A percentile compares a stretch with the other conserved stretches of the same genome.
Evolutionary conservation across 163 green algal genomes (phyloP).

Genomic region (Prototheca wickerhamii): DNA sequence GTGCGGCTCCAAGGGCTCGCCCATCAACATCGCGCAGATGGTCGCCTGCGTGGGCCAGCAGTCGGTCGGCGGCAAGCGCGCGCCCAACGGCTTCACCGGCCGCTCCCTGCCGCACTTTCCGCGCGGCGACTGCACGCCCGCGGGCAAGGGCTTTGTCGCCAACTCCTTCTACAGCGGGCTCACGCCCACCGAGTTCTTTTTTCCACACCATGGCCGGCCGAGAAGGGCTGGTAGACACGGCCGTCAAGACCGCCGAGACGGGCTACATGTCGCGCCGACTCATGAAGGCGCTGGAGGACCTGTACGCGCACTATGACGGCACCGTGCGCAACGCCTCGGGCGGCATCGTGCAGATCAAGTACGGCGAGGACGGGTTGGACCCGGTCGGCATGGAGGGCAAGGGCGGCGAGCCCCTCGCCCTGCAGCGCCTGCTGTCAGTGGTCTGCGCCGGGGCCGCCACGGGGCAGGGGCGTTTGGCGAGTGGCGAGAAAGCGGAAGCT

Average conservation of each 20-base stretch:
- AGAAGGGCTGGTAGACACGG: constrained; percentile 87
- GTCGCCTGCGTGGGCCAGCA: constrained; percentile 96
- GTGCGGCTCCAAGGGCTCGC: constrained; percentile 86
- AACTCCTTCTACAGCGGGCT: constrained; percentile 81
- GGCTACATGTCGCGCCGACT: constrained; percentile 95
- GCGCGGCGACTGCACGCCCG: constrained; percentile 53
- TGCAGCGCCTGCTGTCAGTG: constrained; percentile 38
- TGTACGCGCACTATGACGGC: constrained; percentile 86
- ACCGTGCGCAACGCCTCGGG: constrained; percentile 67
- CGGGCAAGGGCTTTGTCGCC: constrained; percentile 92
- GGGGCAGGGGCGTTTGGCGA: not conserved
- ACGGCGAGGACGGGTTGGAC: constrained; percentile 67
- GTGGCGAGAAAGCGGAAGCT: not conserved
- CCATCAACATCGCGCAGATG: constrained; percentile 98
- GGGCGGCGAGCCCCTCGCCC: constrained; percentile 42
- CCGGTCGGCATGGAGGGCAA: constrained; percentile 57
- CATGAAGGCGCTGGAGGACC: constrained; percentile 91
- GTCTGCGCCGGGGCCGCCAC: constrained; percentile 1
- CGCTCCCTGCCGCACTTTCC: constrained; percentile 91
- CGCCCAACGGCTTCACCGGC: constrained; percentile 81
- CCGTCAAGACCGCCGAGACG: constrained; percentile 95
- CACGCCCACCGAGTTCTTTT: constrained; percentile 93
- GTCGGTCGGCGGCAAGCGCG: constrained; percentile 76
- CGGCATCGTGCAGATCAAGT: constrained; percentile 27
- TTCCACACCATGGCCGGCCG: constrained; percentile 98